These are phyloP conservation scores for Decorospora gaudefroyi DNA, from an alignment of 2,329 filamentous ascomycete genomes.

Conservation along the genomic window DNA sequence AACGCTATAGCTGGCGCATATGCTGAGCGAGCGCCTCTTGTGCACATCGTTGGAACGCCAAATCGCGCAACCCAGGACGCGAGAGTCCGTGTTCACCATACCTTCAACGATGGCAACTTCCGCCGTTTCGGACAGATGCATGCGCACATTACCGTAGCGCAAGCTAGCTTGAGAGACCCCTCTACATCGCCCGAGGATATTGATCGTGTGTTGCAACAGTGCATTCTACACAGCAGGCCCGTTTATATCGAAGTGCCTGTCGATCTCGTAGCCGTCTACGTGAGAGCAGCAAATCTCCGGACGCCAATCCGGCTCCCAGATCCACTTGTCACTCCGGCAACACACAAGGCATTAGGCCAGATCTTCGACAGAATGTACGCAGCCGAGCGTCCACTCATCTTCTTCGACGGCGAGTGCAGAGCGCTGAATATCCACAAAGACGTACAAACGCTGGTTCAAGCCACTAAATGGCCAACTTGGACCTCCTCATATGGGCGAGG, in stretches of 20 bases:
- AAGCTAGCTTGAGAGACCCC: conserved; percentile 48
- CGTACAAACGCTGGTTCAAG: too few species aligned
- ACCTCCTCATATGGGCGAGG: too few species aligned
- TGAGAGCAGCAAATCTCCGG: conserved; percentile 39
- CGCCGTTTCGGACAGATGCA: too few species aligned
- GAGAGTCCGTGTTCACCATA: conserved; percentile 53
- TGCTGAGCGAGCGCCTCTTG: conserved; percentile 50
- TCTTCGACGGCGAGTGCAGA: too few species aligned
- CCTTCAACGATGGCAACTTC: conserved; percentile 49
- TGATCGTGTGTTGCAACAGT: conserved; percentile 50
- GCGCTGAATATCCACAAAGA: too few species aligned
- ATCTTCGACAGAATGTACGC: too few species aligned
- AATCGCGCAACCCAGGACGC: conserved; percentile 48
- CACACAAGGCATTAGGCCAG: too few species aligned
- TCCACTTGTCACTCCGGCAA: too few species aligned
- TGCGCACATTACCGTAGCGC: conserved; percentile 43
- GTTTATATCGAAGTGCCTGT: conserved; percentile 53
- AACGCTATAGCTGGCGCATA: conserved; percentile 53
- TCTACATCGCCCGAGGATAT: conserved; percentile 49
- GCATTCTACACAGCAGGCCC: conserved; percentile 48
- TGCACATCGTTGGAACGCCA: conserved; percentile 54
- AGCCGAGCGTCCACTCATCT: too few species aligned
- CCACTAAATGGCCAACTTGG: too few species aligned
- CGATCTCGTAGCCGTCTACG: conserved; percentile 46
- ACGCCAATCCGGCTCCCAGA: too few species aligned